Evolutionary conservation across 225 moss, liverwort and hornwort species (phyloP), one percentile per base, ranked within the genome.

Genomic region (Neckera pumila): DNA sequence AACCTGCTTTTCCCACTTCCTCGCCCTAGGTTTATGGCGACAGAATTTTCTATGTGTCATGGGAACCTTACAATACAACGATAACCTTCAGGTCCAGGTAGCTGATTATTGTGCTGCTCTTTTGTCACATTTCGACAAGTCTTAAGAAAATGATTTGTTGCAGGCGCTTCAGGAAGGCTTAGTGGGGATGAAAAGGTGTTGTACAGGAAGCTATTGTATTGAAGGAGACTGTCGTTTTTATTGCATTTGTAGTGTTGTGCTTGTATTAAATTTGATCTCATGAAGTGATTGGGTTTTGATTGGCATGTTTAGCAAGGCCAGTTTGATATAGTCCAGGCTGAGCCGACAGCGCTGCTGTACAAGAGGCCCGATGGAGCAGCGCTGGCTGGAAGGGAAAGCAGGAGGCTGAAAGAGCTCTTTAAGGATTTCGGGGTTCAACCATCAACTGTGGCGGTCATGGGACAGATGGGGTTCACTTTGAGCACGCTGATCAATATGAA

Each of bases 401-500:
- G 93, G 82, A 91, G 92, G 84, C 77, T 95, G 82, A 93, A 95
- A 85, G 95, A 95, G 86, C 92, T 95, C 12, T 95, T 95, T 36
- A 93, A 93, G 91, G 95, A 95, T 79, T 95, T 93, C 63, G 95
- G 95, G 63, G 95, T 95, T 66, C 92, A 92, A 74, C 92, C 87
- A 21, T 90, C 95, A 33, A 95, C 95, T 43, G 92, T 95, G 86
- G 91, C 92, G 88, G 90, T 93, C 89, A 93, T 95, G 93, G 93
- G 92, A 73, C 95, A 95, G 87, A 95, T 95, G 95, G 95, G 95
- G 5, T 95, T 95, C 84, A 95, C 95, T 70, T 43, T 95, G 88
- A 92, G 95, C 81, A 95, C 95, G 45, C 84, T 95, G 28, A 95
- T 95, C 74, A 95, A 95, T 67, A 95, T 95, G 95, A 95, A 93